Evolutionary conservation across 2,329 filamentous ascomycete genomes (phyloP), one percentile per base, ranked within the genome.

Genomic region (Capronia americana): DNA sequence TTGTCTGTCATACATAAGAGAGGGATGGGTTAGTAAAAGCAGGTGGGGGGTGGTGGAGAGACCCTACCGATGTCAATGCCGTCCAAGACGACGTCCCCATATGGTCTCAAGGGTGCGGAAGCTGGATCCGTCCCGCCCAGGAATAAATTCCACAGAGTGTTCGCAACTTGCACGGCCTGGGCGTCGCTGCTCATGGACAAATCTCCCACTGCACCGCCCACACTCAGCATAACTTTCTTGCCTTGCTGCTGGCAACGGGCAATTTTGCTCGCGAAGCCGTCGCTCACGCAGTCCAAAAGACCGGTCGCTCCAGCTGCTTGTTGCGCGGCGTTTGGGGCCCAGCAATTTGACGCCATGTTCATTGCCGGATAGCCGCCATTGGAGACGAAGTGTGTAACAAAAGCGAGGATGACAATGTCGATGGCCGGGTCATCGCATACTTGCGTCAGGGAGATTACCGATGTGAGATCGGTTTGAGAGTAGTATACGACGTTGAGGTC

Each of bases 11-110:
- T 17, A 17, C 3, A 34, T 50, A 38, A 26, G 46, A 20, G n/a
- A 7, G 14, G 8, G n/a, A 26, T 24, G 20, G 23, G 11, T 55
- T 8, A 55, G 53, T 55, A 4, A 55, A 34, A n/a, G 12, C 2
- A 20, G 1, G 26, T 14, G n/a, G n/a, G 64, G 7, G 26, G 78
- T 44, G 75, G 26, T n/a, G 80, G 57, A 20, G 26, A 28, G 44
- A 30, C 50, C 68, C 56, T 80, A 71, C 85, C 83, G 58, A 86
- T 79, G 72, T 86, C 84, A 63, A 85, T 85, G 3, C 84, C 84
- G 73, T 86, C 83, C 10, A 86, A 74, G 1, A 76, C 72, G 41
- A 75, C 77, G 64, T 79, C 73, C 0, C 80, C 80, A 67, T 85
- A 85, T 1, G 84, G 83, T 66, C 83, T 80, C 66, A 82, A 80